Conservation (phyloP, 78 protist genomes). For the Trichosphaerium sp. region DNA sequence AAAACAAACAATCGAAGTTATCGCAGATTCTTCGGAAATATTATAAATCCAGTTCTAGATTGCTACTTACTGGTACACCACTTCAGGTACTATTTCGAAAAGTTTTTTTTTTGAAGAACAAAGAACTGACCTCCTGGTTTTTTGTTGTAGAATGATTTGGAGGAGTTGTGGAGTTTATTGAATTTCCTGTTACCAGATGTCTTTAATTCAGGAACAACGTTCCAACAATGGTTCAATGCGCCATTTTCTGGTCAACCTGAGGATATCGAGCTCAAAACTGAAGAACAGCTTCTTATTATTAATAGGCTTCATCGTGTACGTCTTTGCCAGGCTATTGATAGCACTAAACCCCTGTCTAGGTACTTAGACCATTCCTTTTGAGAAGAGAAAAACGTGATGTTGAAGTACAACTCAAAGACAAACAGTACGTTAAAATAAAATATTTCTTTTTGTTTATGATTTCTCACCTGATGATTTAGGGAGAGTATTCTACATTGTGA, state of each 20-base stretch:
- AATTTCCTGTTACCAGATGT: slow-evolving; percentile 78
- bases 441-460: not conserved
- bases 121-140: too few relatives aligned
- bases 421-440: slow-evolving; percentile 36
- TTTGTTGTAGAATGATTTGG: slow-evolving; percentile 81
- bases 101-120: not conserved
- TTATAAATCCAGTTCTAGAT: slow-evolving; percentile 53
- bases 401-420: slow-evolving; percentile 70
- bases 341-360: not conserved
- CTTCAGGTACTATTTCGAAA: slow-evolving; percentile 43
- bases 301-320: slow-evolving; percentile 61
- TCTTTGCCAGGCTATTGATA: too few relatives aligned
- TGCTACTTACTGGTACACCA: slow-evolving; percentile 94
- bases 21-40: not conserved
- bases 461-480: not conserved
- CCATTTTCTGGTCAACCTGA: slow-evolving; percentile 56
- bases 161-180: slow-evolving; percentile 86
- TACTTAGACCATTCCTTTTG: slow-evolving; percentile 72
- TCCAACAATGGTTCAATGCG: slow-evolving; percentile 77
- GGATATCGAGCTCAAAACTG: slow-evolving; percentile 40
- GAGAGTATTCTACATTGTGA: slow-evolving; percentile 66
- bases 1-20: slow-evolving; percentile 12
- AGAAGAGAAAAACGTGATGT: slow-evolving; percentile 83
- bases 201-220: slow-evolving; percentile 55
- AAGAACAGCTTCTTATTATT: slow-evolving; percentile 63